phyloP scores from a whole-genome alignment of 2,329 filamentous ascomycete genomes.

The Cladosporium sp. region DNA sequence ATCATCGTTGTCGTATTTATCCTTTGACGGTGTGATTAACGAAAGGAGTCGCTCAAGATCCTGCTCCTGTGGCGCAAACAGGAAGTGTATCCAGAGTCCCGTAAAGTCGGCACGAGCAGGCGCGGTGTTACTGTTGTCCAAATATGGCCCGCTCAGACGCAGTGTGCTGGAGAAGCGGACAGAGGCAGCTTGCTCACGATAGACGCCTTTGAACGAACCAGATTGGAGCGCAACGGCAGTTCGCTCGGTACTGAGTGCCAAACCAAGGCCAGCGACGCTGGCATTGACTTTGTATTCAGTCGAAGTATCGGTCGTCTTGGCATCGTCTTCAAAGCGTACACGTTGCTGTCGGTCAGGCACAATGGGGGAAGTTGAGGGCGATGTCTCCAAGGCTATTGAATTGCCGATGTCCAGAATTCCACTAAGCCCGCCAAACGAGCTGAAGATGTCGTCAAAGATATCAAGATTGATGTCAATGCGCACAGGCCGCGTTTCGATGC shows the following conservation, averaged over 20 bases:
- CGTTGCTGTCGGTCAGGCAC: constrained; percentile 47
- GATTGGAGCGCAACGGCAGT: constrained; percentile 62
- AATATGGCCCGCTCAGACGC: constrained; percentile 69
- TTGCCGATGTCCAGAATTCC: constrained; percentile 85
- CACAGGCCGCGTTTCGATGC: constrained; percentile 75
- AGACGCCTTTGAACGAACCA: constrained; percentile 76
- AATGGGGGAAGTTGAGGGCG: constrained; percentile 44
- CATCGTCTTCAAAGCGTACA: constrained; percentile 58
- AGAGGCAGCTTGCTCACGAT: constrained; percentile 54
- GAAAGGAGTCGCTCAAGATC: constrained; percentile 82
- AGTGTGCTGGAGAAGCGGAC: constrained; percentile 8
- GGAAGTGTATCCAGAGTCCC: constrained; percentile 71
- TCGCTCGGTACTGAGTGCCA: constrained; percentile 75
- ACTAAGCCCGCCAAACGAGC: constrained; percentile 84
- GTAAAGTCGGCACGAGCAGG: constrained; percentile 61
- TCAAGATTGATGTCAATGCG: constrained; percentile 76
- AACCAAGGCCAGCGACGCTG: constrained; percentile 70
- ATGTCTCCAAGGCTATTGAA: constrained; percentile 76
- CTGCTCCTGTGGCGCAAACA: constrained; percentile 70
- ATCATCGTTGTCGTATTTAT: constrained; percentile 85
- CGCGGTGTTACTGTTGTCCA: constrained; percentile 48
- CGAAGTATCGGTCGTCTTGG: constrained; percentile 33
- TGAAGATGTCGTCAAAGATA: constrained; percentile 67
- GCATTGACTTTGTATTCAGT: constrained; percentile 67
- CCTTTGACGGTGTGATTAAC: constrained; percentile 86